Evolutionary conservation across 768 basidiomycete genomes (phyloP), one percentile per base, ranked within the genome.

Genomic region (Coprinopsis cinerea): DNA sequence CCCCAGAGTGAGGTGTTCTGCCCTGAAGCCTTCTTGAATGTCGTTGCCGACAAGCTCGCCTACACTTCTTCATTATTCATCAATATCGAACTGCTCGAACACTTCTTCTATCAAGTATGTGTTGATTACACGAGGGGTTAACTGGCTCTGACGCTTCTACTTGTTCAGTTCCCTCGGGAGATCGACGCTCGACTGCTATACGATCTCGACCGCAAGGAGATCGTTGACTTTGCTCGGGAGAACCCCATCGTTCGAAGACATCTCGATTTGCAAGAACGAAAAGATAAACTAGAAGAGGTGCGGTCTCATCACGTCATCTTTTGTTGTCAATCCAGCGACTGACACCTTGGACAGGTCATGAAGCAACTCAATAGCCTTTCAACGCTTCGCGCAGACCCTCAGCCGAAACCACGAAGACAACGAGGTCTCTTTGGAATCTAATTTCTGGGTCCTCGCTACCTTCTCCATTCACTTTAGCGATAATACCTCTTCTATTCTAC

Each of bases 21-120:
- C 64, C 96, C 96, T 0, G 96, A 99, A 65, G 88, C 90, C 0
- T 98, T 98, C 80, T 77, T 99, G 55, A 86, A 92, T 59, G 92
- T 95, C 22, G 93, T 99, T 18, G 92, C 96, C 2, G 91, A 97
- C 64, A 98, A 99, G 67, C 76, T 99, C 35, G 92, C 94, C 1
- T 85, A 92, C 61, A 98, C 95, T 0, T 91, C 92, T 2, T 83
- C 94, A 2, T 92, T 97, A 87, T 98, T 98, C 66, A 96, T 99
- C 75, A 96, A 93, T 69, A 96, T 99, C 52, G 96, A 99, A 64
- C 75, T 99, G 9, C 78, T 98, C 1, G 94, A 96, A 59, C 94
- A 97, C 58, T 99, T 98, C 76, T 98, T 98, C 75, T 96, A 98
- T 61, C 92, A 95, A 75, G 92, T 89, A 56, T 37, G 77, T 62